Base-by-base conservation (phyloP, 2,329 filamentous ascomycete species). In the Penicillium sp. region DNA sequence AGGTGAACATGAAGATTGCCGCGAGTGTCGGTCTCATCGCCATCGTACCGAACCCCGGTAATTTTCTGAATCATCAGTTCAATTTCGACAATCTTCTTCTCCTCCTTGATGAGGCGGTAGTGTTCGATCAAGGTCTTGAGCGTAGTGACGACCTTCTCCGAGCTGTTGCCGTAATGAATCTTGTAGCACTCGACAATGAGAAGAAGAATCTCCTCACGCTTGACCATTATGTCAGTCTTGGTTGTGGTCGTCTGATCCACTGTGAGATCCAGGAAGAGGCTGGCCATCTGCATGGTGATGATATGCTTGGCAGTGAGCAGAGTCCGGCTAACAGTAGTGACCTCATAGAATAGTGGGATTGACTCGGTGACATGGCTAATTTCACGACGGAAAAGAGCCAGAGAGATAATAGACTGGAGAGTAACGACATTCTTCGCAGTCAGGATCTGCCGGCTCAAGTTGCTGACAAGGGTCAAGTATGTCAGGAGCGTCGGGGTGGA, bases 131-230 rank as follows among this genome's bases (percentile, higher is more conserved):
- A 72, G n/a, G 75, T 69, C 58, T 79, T 78, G 14, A 79, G 69
- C 6, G 77, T 79, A 27, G 74, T 69, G 27, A 81, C 76, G 18
- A 83, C 77, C 11, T 79, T 68, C 56, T 82, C 78, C 16, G 77
- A 79, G 4, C 74, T 77, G 16, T 72, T 70, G 1, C 81, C 80
- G 58, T 82, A 79, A 56, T 81, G 79, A 2, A 78, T 71, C 66
- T 80, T 81, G 64, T 81, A 82, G 14, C 76, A 75, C 27, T 77
- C 77, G 27, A 84, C 78, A 31, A 84, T 70, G 3, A 82, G 68
- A n/a, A 76, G 69, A 4, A 84, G 68, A 4, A 81, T 73, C 54
- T 81, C 74, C 40, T 80, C 78, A 14, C 81, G 75, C 50, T 66
- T 68, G 7, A 54, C 57, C 74, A 76, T 76, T 31, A 75, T 66